Evolutionary conservation across 2,329 filamentous ascomycete genomes (phyloP), one percentile per base, ranked within the genome.

Genomic region (Fusarium sp.): DNA sequence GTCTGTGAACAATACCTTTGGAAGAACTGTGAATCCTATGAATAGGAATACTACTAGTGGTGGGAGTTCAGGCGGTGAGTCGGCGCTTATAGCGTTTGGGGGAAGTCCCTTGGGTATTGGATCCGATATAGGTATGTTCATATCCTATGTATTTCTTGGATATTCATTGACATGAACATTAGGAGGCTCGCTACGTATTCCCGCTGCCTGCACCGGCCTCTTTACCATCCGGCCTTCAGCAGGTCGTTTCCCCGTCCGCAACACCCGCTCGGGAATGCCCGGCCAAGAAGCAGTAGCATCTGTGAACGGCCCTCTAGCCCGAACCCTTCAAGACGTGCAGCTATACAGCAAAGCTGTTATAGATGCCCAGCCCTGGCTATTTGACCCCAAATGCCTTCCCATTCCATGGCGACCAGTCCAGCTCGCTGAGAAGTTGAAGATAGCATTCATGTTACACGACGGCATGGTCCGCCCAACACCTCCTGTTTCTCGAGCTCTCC

Each of bases 51-150:
- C 87, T 4, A 90, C 88, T 0, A 84, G 85, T 22, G 90, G 90
- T 13, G 90, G 90, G 11, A 88, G 85, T 37, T 90, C 88, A 0
- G 90, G 90, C 4, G 90, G 90, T 44, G 90, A 92, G 73, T 84
- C 85, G 7, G 89, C 89, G 0, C 80, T 92, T 4, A 82, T 92
- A 35, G 79, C 81, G 0, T 83, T 91, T 58, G 74, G 75, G 9
- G 90, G 89, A 17, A 87, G 85, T 61, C 82, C 84, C 1, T 64
- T 90, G 1, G 90, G 90, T 11, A 80, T 90, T 1, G 89, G 88
- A 2, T 88, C 88, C 1, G 89, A 91, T 65, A 90, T 91, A 54
- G 81, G 78, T 78, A 58, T 5, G 41, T 14, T 11, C 4, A 30
- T 7, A 11, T 3, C 10, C 6, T 7, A 15, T 25, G 23, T 8